Evolutionary conservation across 176 grass and related monocot species (phyloP).

Genomic region (Stipa capillata): DNA sequence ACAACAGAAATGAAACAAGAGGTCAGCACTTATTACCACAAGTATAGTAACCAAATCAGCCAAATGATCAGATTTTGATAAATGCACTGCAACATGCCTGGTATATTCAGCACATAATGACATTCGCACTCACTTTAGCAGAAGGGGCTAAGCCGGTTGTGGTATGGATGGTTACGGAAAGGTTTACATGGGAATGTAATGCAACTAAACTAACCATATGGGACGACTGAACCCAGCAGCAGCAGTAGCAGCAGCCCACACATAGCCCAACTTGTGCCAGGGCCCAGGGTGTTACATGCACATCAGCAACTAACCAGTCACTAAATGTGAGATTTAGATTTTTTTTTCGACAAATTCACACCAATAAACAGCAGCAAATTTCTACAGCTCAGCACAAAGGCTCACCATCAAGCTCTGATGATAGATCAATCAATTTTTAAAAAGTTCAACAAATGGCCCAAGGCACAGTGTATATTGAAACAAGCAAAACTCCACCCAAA

Average conservation of each 20-base stretch:
- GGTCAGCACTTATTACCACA: not conserved
- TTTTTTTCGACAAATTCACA: not conserved
- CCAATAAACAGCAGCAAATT: not conserved
- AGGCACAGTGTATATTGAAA: not conserved
- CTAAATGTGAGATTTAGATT: not conserved
- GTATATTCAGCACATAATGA: not conserved
- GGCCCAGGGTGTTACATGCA: not conserved
- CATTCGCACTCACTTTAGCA: not conserved
- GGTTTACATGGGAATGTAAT: not conserved
- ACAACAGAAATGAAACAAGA: conserved; percentile 1
- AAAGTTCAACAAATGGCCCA: not conserved
- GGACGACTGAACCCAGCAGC: not conserved
- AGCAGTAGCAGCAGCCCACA: too few species aligned
- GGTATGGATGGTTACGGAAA: not conserved
- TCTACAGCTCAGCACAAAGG: not conserved
- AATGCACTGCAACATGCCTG: not conserved
- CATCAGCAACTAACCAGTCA: not conserved
- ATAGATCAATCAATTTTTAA: not conserved
- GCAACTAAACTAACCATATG: not conserved
- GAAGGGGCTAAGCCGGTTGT: not conserved
- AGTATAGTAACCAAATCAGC: not conserved
- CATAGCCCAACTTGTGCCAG: not conserved
- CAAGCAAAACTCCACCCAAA: not conserved
- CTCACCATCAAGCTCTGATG: not conserved
- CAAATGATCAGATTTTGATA: not conserved